Conservation (phyloP, 176 grass and related monocot species). For the Avena atlantica region DNA sequence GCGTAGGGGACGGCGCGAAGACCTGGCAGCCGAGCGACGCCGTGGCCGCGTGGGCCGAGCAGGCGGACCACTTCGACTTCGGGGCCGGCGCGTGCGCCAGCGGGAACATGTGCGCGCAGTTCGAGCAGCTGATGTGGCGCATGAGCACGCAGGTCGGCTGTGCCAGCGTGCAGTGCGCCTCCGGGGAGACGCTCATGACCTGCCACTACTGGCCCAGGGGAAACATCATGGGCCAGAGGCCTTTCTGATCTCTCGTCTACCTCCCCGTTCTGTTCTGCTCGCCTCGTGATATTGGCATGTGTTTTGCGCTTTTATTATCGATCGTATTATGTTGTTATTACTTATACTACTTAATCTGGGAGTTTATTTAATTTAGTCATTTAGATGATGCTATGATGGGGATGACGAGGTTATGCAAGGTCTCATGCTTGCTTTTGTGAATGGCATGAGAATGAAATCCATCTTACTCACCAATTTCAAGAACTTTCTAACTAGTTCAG, state of each 20-base stretch:
- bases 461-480: not conserved
- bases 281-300: not conserved
- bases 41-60: constrained; percentile 56
- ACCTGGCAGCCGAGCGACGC: constrained; percentile 60
- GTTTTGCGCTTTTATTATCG: constrained; percentile 4
- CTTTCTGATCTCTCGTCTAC: constrained; percentile 45
- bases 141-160: constrained; percentile 58
- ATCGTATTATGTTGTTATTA: not conserved
- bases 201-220: constrained; percentile 67
- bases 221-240: constrained; percentile 57
- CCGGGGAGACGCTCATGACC: constrained; percentile 51
- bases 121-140: constrained; percentile 66
- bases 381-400: not conserved
- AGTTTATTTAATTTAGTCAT: no score
- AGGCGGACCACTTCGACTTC: constrained; percentile 56
- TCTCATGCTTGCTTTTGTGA: constrained; percentile 12
- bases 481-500: not conserved
- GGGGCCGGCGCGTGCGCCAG: constrained; percentile 46
- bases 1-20: constrained; percentile 22
- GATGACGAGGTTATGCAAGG: constrained; percentile 23
- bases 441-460: constrained; percentile 15
- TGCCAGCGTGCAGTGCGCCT: constrained; percentile 45
- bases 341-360: no score
- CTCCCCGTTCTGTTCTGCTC: not conserved
- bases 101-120: constrained; percentile 38